Evolutionary conservation across 768 basidiomycete species (phyloP).

Genomic region (Trametes punicea): DNA sequence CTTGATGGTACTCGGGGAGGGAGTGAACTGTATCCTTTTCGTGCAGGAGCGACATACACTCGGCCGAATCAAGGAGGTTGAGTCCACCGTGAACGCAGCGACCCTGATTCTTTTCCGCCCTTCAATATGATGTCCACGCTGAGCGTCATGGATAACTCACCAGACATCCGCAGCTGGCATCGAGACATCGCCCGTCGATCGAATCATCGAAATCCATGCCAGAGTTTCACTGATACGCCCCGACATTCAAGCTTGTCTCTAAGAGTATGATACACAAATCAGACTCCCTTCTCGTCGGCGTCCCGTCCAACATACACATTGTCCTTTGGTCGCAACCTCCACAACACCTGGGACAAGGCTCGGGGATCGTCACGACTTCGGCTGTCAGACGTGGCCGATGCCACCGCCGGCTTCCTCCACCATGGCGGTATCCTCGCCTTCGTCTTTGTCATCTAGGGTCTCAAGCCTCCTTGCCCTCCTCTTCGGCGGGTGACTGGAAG

Average conservation of each 20-base stretch:
- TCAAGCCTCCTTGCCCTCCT: constrained; percentile 52
- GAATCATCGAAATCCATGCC: too few species aligned
- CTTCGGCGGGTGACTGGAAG: constrained; percentile 21
- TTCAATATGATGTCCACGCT: constrained; percentile 4
- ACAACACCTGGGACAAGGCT: constrained; percentile 29
- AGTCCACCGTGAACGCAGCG: not conserved
- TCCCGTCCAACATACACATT: constrained; percentile 44
- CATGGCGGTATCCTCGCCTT: constrained; percentile 37
- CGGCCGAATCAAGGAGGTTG: constrained; percentile 1
- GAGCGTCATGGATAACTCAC: not conserved
- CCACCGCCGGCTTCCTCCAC: constrained; percentile 39
- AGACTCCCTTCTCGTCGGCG: constrained; percentile 72
- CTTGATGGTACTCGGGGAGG: not conserved
- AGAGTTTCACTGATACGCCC: too few species aligned
- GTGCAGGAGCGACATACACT: constrained; percentile 13
- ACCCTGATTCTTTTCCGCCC: constrained; percentile 8
- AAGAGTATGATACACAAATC: not conserved
- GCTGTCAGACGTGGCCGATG: constrained; percentile 22
- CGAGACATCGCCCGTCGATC: too few species aligned
- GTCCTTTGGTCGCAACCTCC: constrained; percentile 29
- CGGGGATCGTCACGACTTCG: constrained; percentile 15
- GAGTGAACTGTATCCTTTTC: constrained; percentile 1
- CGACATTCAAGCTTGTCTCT: too few species aligned
- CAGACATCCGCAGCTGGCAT: too few species aligned
- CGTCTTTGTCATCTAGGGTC: constrained; percentile 46